Percentiles rank a stretch among this genome's conserved stretches.
These are phyloP conservation scores for Saturnispora dispora DNA, from an alignment of 805 yeast species.

Conservation along the genomic window DNA sequence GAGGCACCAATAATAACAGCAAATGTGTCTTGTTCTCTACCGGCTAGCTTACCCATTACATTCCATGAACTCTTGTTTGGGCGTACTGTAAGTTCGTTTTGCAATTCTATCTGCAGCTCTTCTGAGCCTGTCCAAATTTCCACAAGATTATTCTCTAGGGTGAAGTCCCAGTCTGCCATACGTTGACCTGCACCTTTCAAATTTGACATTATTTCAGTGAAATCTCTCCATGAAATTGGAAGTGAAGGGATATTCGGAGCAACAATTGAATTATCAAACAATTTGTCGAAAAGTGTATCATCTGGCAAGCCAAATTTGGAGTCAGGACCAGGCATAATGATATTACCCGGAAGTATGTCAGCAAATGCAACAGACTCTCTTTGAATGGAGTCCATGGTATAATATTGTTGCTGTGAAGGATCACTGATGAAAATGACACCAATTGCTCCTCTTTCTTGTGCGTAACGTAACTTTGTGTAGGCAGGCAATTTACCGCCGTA, in stretches of 20 bases:
- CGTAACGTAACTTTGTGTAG: constrained; percentile 44
- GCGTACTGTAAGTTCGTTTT: constrained; percentile 36
- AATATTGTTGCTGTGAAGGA: constrained; percentile 23
- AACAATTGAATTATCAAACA: constrained; percentile 38
- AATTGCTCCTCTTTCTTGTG: constrained; percentile 45
- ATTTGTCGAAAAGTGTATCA: constrained; percentile 30
- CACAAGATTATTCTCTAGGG: constrained; percentile 17
- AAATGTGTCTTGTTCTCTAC: constrained; percentile 67
- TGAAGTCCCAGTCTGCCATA: constrained; percentile 29
- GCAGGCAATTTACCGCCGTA: constrained; percentile 44
- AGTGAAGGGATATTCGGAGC: constrained; percentile 68
- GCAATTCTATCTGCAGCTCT: constrained; percentile 18
- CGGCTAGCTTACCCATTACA: constrained; percentile 66
- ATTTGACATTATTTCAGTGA: constrained; percentile 32
- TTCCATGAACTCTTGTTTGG: constrained; percentile 66
- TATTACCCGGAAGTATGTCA: constrained; percentile 64
- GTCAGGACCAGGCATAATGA: constrained; percentile 71
- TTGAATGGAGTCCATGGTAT: constrained; percentile 39
- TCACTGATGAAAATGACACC: constrained; percentile 64
- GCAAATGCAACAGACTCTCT: constrained; percentile 47
- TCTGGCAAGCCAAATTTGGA: constrained; percentile 24
- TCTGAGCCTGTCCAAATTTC: constrained; percentile 40
- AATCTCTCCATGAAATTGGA: constrained; percentile 73
- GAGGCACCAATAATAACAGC: constrained; percentile 76
- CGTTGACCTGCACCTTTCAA: constrained; percentile 33